Conservation (phyloP, 345 rosid species). For the Boechera divaricarpa region DNA sequence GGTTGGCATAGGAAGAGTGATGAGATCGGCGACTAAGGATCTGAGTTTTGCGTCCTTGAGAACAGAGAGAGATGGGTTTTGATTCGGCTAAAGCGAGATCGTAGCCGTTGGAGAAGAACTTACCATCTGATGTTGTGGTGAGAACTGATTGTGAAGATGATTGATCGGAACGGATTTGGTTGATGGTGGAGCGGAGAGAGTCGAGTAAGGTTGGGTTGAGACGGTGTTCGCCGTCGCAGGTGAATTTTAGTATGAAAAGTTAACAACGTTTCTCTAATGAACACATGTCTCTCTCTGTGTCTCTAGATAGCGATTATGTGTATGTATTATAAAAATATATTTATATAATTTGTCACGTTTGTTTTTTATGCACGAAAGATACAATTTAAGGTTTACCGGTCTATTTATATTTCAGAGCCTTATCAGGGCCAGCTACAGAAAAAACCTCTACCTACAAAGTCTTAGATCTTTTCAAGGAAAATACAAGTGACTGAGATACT, state of each 20-base stretch:
- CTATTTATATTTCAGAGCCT: too few relatives aligned
- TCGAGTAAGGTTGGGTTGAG: conserved; percentile 56
- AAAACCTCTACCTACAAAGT: too few relatives aligned
- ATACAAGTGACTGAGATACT: too few relatives aligned
- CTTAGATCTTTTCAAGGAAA: too few relatives aligned
- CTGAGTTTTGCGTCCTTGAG: conserved; percentile 51
- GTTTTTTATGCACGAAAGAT: too few relatives aligned
- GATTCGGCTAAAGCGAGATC: conserved; percentile 63
- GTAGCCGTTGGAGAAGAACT: conserved; percentile 88
- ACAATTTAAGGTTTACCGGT: too few relatives aligned
- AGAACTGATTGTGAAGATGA: conserved; percentile 57
- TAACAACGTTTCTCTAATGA: conserved; percentile 59
- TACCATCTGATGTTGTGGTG: conserved; percentile 69
- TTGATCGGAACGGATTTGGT: conserved; percentile 50
- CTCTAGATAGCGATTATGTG: neutral
- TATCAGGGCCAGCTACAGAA: too few relatives aligned
- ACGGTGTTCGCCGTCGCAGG: conserved; percentile 69
- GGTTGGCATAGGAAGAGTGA: conserved; percentile 71
- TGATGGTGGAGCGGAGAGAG: conserved; percentile 53
- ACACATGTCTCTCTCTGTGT: conserved; percentile 45
- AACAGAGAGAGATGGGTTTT: conserved; percentile 37
- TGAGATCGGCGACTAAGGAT: conserved; percentile 54
- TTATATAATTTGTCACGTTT: too few relatives aligned
- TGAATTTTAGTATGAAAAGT: conserved; percentile 58
- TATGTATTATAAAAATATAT: too few relatives aligned